phyloP scores from a whole-genome alignment of 2,329 filamentous ascomycete genomes.

The Gremmenia infestans region DNA sequence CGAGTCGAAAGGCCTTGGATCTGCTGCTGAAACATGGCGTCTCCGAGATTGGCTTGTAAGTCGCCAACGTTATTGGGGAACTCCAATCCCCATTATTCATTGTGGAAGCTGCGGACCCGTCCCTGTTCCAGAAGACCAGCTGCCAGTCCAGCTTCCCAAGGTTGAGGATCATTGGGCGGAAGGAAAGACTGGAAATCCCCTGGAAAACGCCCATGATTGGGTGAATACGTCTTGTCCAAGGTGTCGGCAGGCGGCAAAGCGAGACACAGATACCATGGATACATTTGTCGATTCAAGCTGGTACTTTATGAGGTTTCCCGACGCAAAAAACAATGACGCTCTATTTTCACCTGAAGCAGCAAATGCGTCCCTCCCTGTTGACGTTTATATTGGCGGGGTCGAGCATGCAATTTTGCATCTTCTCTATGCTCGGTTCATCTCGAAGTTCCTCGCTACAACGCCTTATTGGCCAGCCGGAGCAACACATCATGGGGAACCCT shows the following conservation, averaged over 20 bases:
- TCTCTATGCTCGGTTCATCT: slow-evolving; percentile 84
- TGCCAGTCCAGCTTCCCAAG: slow-evolving; percentile 71
- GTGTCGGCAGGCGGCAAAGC: slow-evolving; percentile 64
- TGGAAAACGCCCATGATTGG: slow-evolving; percentile 69
- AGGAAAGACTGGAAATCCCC: slow-evolving; percentile 69
- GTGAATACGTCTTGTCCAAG: slow-evolving; percentile 70
- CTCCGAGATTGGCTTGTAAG: slow-evolving; percentile 87
- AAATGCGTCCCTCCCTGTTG: slow-evolving; percentile 62
- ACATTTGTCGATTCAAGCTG: slow-evolving; percentile 94
- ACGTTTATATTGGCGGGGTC: slow-evolving; percentile 84
- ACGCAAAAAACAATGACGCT: slow-evolving; percentile 57
- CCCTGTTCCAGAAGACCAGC: slow-evolving; percentile 68
- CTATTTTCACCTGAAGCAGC: slow-evolving; percentile 59
- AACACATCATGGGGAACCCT: slow-evolving; percentile 61
- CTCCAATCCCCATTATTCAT: slow-evolving; percentile 85
- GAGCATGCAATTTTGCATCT: slow-evolving; percentile 90
- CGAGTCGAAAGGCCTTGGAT: slow-evolving; percentile 49
- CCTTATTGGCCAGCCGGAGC: slow-evolving; percentile 40
- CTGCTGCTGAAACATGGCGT: slow-evolving; percentile 67
- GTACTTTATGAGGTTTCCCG: slow-evolving; percentile 81
- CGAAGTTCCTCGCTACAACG: slow-evolving; percentile 71
- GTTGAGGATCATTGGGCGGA: slow-evolving; percentile 64
- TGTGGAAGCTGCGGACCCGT: slow-evolving; percentile 72
- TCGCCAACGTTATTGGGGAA: slow-evolving; percentile 88
- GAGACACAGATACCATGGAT: slow-evolving; percentile 94